A percentile compares a stretch with the other conserved stretches of the same genome.
Conservation (phyloP, 306 rosid genomes). For the Rosa multiflora region DNA sequence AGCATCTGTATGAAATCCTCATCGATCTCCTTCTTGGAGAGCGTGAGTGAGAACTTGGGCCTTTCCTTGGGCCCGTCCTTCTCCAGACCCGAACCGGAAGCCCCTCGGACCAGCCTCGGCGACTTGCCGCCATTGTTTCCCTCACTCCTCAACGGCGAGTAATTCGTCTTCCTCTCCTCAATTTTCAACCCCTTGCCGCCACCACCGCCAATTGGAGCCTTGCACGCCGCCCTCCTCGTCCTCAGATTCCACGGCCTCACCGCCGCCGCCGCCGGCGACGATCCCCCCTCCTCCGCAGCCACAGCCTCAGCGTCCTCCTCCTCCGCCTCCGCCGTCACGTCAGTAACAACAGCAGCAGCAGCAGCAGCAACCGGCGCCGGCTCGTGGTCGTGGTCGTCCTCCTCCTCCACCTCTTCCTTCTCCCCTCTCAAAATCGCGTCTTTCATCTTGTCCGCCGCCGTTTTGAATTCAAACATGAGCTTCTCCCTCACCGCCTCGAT, state of each 20-base stretch:
- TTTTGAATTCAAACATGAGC: constrained; percentile 78
- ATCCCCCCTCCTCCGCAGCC: constrained; percentile 11
- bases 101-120: constrained; percentile 39
- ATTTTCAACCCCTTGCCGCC: constrained; percentile 42
- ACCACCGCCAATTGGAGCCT: constrained; percentile 41
- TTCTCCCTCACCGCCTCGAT: constrained; percentile 84
- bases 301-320: constrained; percentile 7
- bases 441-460: constrained; percentile 64
- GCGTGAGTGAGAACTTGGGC: constrained; percentile 45
- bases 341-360: neutral
- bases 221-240: constrained; percentile 53
- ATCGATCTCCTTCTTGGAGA: constrained; percentile 63
- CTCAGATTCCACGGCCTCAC: constrained; percentile 76
- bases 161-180: constrained; percentile 48
- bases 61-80: constrained; percentile 36
- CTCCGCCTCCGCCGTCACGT: constrained; percentile 10
- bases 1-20: constrained; percentile 65
- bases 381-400: neutral
- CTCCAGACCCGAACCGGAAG: constrained; percentile 27
- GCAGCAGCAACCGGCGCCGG: neutral
- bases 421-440: constrained; percentile 47
- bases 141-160: constrained; percentile 51
- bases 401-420: constrained; percentile 31
- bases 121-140: constrained; percentile 38
- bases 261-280: constrained; percentile 16